Evolutionary conservation across 208 protist species (phyloP).

Genomic region (Acanthamoeba royreba): DNA sequence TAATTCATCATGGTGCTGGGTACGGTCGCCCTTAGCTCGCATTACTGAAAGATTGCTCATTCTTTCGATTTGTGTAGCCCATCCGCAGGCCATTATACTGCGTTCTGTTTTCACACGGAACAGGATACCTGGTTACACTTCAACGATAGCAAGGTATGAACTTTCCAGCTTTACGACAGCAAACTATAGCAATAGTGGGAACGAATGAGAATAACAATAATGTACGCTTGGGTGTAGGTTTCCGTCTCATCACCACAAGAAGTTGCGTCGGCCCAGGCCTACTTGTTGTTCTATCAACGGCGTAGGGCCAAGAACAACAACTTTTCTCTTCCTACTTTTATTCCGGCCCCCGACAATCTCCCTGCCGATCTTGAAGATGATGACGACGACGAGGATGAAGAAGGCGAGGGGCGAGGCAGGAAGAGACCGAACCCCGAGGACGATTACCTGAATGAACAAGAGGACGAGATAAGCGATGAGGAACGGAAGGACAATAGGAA

Average conservation of each 20-base stretch:
- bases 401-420: neutral
- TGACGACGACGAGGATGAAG: neutral
- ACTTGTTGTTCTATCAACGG: constrained; percentile 2
- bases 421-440: neutral
- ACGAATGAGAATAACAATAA: neutral
- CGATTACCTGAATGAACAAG: neutral
- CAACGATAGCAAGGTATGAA: neutral
- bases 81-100: neutral
- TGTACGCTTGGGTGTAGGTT: neutral
- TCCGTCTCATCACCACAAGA: neutral
- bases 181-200: neutral
- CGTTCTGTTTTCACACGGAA: constrained; percentile 4
- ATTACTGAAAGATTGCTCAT: neutral
- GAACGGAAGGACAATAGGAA: neutral
- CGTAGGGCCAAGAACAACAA: neutral
- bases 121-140: constrained; percentile 23
- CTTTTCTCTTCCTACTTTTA: neutral
- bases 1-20: constrained; percentile 16
- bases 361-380: neutral
- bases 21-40: neutral
- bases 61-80: neutral
- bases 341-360: neutral
- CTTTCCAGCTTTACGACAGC: neutral
- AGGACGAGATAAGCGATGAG: neutral
- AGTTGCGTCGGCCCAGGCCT: neutral